Base-by-base conservation (phyloP, 495 filamentous ascomycete species). In the Neurospora sp. region DNA sequence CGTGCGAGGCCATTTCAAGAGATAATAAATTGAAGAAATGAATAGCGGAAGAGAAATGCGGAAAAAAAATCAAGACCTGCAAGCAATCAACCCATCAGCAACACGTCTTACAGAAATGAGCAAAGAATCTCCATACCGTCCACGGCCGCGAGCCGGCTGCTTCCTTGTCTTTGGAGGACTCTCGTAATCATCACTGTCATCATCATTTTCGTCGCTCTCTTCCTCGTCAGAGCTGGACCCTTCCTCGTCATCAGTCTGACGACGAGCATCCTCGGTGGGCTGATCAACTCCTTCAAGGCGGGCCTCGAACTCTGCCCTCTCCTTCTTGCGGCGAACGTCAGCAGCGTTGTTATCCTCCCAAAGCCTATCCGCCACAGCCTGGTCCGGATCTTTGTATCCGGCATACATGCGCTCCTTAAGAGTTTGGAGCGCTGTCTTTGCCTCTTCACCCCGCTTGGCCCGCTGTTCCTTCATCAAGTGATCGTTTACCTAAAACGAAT, bases 291-390 rank as follows among this genome's bases (percentile, higher is more conserved):
- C 71, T 14, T 75, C 73, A 5, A 79, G 73, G 69, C 53, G 44
- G 11, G 22, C 48, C 40, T 73, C 48, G 16, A 69, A 39, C 20
- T 69, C 46, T 3, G 68, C 73, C 8, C 70, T 46, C 18, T 73
- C 12, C 70, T 74, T 53, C 66, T 20, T 40, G 9, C 79, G 74
- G 14, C 66, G 39, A 0, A 35, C 3, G 69, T 77, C 75, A 1
- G 79, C 79, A 3, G 22, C 71, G 11, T 10, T 71, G 9, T 76
- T 72, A 0, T 81, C 75, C 68, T 75, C 73, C 79, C 78, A 81
- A 3, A 79, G 39, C 0, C 74, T 68, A 0, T 70, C n/a, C 7
- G 9, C 18, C 1, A 80, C 31, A 20, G 73, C 74, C 40, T 68
- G 6, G 5, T 75, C 71, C 0, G 78, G 70, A 5, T 70, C 3